A percentile compares a stretch with the other conserved stretches of the same genome.
These are phyloP conservation scores for Boletellus sp. DNA, from an alignment of 768 basidiomycete genomes.

Conservation along the genomic window DNA sequence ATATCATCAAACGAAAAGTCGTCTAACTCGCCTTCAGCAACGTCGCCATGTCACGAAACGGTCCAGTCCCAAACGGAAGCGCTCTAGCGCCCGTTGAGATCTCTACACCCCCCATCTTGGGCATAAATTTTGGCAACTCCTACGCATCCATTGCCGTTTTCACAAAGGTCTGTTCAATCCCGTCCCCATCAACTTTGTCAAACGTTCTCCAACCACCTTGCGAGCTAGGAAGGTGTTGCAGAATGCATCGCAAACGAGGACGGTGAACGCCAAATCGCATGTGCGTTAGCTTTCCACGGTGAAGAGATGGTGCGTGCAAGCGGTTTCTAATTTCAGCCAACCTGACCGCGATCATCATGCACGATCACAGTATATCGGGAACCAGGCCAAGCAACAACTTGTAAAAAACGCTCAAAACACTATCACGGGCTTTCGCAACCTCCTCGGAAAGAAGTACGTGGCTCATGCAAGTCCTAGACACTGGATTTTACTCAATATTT, in stretches of 20 bases:
- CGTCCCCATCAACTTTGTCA: background rate
- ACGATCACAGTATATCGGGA: slow-evolving; percentile 81
- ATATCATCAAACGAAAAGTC: background rate
- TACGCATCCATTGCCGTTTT: slow-evolving; percentile 95
- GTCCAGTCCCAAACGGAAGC: slow-evolving; percentile 47
- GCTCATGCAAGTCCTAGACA: background rate
- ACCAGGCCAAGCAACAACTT: slow-evolving; percentile 89
- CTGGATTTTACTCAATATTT: background rate
- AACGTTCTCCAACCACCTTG: background rate
- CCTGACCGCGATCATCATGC: slow-evolving; percentile 6
- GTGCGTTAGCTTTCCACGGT: slow-evolving; percentile 86
- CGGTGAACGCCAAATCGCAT: slow-evolving; percentile 96
- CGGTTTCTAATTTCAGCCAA: background rate
- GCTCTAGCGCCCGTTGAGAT: slow-evolving; percentile 39
- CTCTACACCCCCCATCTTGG: slow-evolving; percentile 62
- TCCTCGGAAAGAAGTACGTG: slow-evolving; percentile 85
- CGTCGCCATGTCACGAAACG: slow-evolving; percentile 40
- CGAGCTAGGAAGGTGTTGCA: slow-evolving; percentile 74
- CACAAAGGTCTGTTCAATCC: slow-evolving; percentile 64
- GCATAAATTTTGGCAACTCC: slow-evolving; percentile 95
- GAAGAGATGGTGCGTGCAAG: slow-evolving; percentile 76
- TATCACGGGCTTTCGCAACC: slow-evolving; percentile 90
- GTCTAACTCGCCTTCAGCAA: background rate
- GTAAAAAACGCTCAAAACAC: slow-evolving; percentile 95
- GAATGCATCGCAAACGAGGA: slow-evolving; percentile 98